These are phyloP conservation scores for Scedosporium dehoogii DNA, from an alignment of 2,329 filamentous ascomycete species.

Conservation along the genomic window DNA sequence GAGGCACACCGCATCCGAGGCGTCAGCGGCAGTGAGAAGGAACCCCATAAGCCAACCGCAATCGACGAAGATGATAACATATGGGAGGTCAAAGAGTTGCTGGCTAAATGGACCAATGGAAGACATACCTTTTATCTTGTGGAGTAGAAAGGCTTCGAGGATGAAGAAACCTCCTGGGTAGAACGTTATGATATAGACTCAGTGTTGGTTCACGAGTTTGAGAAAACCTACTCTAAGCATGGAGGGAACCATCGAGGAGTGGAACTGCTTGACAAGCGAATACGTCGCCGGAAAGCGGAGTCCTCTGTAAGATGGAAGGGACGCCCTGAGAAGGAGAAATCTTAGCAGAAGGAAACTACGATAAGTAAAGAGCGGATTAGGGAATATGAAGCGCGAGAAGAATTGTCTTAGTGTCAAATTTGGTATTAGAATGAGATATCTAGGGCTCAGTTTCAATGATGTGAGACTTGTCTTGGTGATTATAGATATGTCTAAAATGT, in stretches of 20 bases:
- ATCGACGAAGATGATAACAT: conserved; percentile 8
- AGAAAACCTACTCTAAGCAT: neutral
- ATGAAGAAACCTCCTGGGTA: conserved; percentile 13
- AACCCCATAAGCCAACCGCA: neutral
- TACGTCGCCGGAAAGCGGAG: neutral
- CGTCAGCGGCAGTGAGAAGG: neutral
- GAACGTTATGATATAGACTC: neutral
- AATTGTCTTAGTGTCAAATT: too few species aligned
- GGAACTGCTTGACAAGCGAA: neutral
- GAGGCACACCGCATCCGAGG: neutral
- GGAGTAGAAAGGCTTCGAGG: conserved; percentile 13
- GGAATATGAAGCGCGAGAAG: neutral
- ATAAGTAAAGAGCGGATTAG: neutral
- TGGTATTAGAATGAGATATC: too few species aligned
- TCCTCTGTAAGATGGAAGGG: neutral
- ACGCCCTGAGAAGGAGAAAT: neutral
- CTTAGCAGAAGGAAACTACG: neutral
- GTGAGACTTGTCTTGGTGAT: too few species aligned
- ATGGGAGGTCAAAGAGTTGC: conserved; percentile 12
- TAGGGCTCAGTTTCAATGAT: too few species aligned
- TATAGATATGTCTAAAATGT: too few species aligned
- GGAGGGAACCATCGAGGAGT: conserved; percentile 1
- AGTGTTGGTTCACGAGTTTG: neutral
- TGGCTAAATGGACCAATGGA: conserved; percentile 13
- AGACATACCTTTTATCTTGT: conserved; percentile 13